Conservation (phyloP, 257 asterid species). For the Apocynum venetum region DNA sequence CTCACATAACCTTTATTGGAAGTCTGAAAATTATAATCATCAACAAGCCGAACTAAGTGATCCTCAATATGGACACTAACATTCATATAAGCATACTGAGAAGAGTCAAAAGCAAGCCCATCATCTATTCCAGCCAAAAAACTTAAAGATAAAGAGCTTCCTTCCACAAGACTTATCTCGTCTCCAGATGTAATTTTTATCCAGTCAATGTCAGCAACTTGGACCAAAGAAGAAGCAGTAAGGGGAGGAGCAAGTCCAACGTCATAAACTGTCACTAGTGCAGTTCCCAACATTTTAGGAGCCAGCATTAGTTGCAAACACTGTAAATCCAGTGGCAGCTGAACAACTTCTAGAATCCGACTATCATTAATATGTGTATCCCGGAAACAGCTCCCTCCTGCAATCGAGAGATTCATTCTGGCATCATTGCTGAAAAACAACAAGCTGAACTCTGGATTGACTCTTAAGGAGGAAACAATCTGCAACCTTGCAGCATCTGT, state of each 20-base stretch:
- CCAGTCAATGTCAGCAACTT: constrained; percentile 91
- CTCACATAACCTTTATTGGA: constrained; percentile 32
- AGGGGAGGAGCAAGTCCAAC: constrained; percentile 75
- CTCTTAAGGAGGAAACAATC: constrained; percentile 74
- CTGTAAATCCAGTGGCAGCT: constrained; percentile 38
- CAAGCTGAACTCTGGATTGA: constrained; percentile 66
- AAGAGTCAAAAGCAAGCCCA: constrained; percentile 60
- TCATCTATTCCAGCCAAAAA: constrained; percentile 63
- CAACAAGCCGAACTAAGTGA: constrained; percentile 47
- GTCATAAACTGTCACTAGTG: constrained; percentile 68
- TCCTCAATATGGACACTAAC: constrained; percentile 63
- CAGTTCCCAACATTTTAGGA: constrained; percentile 74
- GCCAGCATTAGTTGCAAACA: constrained; percentile 67
- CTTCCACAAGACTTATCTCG: constrained; percentile 64
- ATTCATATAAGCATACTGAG: constrained; percentile 70
- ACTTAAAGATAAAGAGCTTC: constrained; percentile 46
- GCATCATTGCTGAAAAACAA: constrained; percentile 68
- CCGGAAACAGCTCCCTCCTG: constrained; percentile 77
- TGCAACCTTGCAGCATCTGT: constrained; percentile 75
- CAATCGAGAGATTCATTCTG: constrained; percentile 63
- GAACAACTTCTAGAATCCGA: constrained; percentile 46
- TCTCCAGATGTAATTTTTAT: constrained; percentile 62
- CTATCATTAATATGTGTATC: constrained; percentile 63
- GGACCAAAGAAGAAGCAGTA: constrained; percentile 61
- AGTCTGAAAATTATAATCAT: constrained; percentile 31